Conservation (phyloP, 1,284 basidiomycete species). For the Naganishia sp. region DNA sequence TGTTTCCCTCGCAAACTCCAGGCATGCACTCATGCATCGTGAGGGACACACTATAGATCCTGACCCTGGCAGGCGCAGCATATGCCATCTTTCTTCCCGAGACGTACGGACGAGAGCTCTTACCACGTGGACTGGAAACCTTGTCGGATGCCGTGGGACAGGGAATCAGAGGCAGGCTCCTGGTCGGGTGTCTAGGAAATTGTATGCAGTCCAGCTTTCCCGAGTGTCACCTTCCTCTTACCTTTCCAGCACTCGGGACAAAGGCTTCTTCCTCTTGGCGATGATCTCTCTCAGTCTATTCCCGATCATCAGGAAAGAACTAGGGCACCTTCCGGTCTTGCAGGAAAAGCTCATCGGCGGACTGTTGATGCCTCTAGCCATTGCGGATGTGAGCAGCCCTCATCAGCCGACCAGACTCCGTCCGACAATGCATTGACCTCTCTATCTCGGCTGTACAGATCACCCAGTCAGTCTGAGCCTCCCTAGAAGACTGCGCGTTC, state of each 20-base stretch:
- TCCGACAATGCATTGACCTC: conserved; percentile 30
- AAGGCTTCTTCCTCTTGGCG: conserved; percentile 54
- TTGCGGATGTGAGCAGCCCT: conserved; percentile 49
- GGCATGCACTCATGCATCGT: neutral
- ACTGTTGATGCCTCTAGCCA: conserved; percentile 48
- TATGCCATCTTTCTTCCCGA: conserved; percentile 49
- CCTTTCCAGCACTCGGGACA: neutral
- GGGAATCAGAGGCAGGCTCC: conserved; percentile 45
- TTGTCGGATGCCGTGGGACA: conserved; percentile 37
- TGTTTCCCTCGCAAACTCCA: neutral
- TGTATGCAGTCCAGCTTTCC: conserved; percentile 34
- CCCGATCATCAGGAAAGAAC: conserved; percentile 42
- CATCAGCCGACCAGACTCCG: neutral
- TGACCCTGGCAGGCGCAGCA: conserved; percentile 48
- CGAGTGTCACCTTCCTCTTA: neutral
- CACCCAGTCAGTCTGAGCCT: conserved; percentile 29
- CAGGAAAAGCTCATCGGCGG: conserved; percentile 46
- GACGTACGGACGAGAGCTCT: conserved; percentile 45
- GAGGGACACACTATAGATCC: conserved; percentile 35
- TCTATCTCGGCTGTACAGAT: conserved; percentile 6
- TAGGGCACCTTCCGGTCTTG: conserved; percentile 33
- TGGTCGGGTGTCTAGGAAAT: conserved; percentile 51
- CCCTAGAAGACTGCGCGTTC: neutral
- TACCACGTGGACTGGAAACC: conserved; percentile 41
- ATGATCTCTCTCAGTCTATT: conserved; percentile 50